A percentile compares a stretch with the other conserved stretches of the same genome.
Evolutionary conservation across 2,329 filamentous ascomycete genomes (phyloP).

Genomic region (Penicillium rolfsii): DNA sequence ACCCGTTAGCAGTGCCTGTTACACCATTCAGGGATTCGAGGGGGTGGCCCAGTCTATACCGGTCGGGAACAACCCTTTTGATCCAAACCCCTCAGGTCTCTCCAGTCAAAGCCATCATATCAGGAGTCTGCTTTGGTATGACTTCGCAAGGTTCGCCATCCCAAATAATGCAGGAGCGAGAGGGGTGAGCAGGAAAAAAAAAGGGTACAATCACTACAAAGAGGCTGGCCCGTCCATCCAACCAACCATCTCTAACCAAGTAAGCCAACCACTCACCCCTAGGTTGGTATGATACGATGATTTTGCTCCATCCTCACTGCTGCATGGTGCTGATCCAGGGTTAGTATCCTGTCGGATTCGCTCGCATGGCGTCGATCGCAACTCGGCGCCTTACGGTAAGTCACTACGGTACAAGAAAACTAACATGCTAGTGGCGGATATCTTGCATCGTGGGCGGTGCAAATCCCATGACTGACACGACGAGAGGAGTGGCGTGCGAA

Average conservation of each 20-base stretch:
- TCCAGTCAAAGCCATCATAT: not conserved
- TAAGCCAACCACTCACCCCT: not conserved
- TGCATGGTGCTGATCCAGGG: slow-evolving; percentile 13
- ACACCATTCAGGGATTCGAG: slow-evolving; percentile 10
- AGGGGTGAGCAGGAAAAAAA: not conserved
- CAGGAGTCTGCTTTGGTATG: not conserved
- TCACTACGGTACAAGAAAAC: not conserved
- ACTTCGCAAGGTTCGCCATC: not conserved
- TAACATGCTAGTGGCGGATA: slow-evolving; percentile 5
- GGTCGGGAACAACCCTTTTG: not conserved
- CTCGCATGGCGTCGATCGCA: slow-evolving; percentile 19
- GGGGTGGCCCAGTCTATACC: slow-evolving; percentile 5
- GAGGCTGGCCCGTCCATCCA: not conserved
- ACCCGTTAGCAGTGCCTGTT: slow-evolving; percentile 9
- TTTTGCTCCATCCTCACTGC: slow-evolving; percentile 1
- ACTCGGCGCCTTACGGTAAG: not conserved
- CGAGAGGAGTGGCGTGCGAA: slow-evolving; percentile 21
- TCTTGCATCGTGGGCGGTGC: not conserved
- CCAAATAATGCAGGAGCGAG: not conserved
- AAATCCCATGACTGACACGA: slow-evolving; percentile 22
- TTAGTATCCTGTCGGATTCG: slow-evolving; percentile 14
- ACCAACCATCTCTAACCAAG: not conserved
- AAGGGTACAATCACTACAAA: not conserved
- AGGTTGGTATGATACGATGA: not conserved
- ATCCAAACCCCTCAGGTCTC: not conserved